phyloP scores from a whole-genome alignment of 2,329 filamentous ascomycete species.

The Colletotrichum nymphaeae region DNA sequence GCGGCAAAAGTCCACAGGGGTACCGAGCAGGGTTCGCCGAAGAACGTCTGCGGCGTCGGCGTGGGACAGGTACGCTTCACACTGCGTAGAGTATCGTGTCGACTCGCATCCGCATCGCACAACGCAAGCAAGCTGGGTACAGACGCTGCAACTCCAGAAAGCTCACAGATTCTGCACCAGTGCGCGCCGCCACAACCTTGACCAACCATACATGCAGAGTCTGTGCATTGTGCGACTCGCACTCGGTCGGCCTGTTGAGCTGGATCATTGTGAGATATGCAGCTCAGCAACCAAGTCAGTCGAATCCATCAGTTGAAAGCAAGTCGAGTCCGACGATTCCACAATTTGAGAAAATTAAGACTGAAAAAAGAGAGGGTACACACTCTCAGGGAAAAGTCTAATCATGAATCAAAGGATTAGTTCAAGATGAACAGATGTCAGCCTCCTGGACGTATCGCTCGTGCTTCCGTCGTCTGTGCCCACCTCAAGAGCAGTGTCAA shows the following conservation, averaged over 20 bases:
- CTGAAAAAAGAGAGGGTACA: neutral
- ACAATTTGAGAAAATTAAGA: neutral
- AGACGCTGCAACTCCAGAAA: neutral
- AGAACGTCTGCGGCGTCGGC: conserved; percentile 6
- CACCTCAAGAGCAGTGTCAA: neutral
- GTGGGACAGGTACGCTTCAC: neutral
- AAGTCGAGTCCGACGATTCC: neutral
- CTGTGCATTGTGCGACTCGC: conserved; percentile 14
- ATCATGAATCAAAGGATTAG: too few species aligned
- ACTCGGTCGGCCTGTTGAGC: conserved; percentile 15
- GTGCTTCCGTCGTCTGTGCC: neutral
- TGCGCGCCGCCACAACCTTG: neutral
- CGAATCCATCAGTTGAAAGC: neutral
- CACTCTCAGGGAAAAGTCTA: too few species aligned
- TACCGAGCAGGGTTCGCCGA: neutral
- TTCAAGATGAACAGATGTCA: neutral
- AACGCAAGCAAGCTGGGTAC: conserved; percentile 14
- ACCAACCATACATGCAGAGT: conserved; percentile 12
- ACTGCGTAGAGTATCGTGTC: neutral
- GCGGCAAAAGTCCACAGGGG: neutral
- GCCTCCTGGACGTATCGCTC: neutral
- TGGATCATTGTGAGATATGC: neutral
- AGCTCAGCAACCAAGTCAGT: neutral
- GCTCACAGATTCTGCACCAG: conserved; percentile 22
- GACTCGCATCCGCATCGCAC: conserved; percentile 32